Evolutionary conservation across 495 filamentous ascomycete species (phyloP).

Genomic region (Hypoxylon crocopeplum): DNA sequence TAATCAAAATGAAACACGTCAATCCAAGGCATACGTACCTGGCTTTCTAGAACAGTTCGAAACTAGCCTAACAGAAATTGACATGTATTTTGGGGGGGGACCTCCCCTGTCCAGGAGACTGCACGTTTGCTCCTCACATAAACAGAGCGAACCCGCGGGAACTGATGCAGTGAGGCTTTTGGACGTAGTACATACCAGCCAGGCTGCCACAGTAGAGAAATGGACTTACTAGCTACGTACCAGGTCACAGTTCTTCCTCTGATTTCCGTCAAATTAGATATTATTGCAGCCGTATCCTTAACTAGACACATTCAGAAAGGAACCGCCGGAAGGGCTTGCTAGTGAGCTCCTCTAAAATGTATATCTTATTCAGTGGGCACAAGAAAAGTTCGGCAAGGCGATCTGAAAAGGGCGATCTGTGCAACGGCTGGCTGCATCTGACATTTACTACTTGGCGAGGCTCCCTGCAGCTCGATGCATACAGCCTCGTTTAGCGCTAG

Average conservation of each 20-base stretch:
- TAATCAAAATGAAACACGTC: constrained; percentile 32
- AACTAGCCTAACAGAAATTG: not conserved
- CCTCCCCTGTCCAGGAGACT: not conserved
- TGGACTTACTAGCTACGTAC: not conserved
- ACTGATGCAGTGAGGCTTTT: constrained; percentile 21
- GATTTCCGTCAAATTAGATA: no score
- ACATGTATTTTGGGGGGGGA: not conserved
- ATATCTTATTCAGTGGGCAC: no score
- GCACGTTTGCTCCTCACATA: constrained; percentile 9
- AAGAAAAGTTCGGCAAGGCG: not conserved
- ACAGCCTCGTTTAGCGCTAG: constrained; percentile 26
- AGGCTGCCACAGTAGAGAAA: not conserved
- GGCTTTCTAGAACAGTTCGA: constrained; percentile 11
- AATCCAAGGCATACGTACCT: not conserved
- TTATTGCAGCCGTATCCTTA: no score
- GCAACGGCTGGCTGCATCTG: constrained; percentile 40
- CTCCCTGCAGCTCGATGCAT: constrained; percentile 27
- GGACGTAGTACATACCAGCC: constrained; percentile 1
- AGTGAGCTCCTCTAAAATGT: no score
- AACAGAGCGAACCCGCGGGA: constrained; percentile 5
- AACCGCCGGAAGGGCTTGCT: no score
- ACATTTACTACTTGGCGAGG: constrained; percentile 27
- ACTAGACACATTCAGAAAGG: no score
- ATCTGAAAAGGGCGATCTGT: constrained; percentile 38
- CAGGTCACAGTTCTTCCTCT: not conserved